phyloP scores from a whole-genome alignment of 768 basidiomycete genomes.

The Lenzites betulinus region DNA sequence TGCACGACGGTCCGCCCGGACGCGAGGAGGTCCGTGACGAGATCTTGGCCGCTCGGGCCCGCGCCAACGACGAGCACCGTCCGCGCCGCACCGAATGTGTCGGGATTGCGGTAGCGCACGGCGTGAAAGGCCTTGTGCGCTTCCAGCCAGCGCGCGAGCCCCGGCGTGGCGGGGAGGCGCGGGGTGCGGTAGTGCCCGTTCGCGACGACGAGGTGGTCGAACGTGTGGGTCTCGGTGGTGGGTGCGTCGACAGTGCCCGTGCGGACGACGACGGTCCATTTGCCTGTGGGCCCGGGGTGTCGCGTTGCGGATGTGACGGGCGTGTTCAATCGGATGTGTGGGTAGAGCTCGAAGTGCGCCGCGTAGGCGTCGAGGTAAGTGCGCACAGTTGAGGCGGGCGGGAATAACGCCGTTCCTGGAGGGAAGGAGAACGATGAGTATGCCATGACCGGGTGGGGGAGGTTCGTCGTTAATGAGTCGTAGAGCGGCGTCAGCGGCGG shows the following conservation, averaged over 20 bases:
- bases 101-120: slow-evolving; percentile 63
- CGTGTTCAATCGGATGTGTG: slow-evolving; percentile 65
- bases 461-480: slow-evolving; percentile 78
- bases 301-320: slow-evolving; percentile 52
- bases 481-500: slow-evolving; percentile 73
- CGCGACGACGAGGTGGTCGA: slow-evolving; percentile 71
- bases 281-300: slow-evolving; percentile 26
- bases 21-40: slow-evolving; percentile 57
- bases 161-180: slow-evolving; percentile 59
- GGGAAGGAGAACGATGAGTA: slow-evolving; percentile 67
- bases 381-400: slow-evolving; percentile 58
- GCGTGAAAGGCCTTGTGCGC: slow-evolving; percentile 61
- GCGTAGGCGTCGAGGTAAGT: slow-evolving; percentile 74
- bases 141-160: slow-evolving; percentile 59
- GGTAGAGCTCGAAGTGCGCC: slow-evolving; percentile 55
- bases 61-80: slow-evolving; percentile 49
- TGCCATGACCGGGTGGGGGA: slow-evolving; percentile 80
- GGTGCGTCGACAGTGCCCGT: not conserved
- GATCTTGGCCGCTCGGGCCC: slow-evolving; percentile 69
- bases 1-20: slow-evolving; percentile 53
- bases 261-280: slow-evolving; percentile 50
- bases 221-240: slow-evolving; percentile 38
- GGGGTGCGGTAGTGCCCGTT: slow-evolving; percentile 77
- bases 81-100: slow-evolving; percentile 32
- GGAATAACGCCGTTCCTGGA: slow-evolving; percentile 71